These are phyloP conservation scores for Suillus subaureus DNA, from an alignment of 768 basidiomycete species.

Conservation along the genomic window DNA sequence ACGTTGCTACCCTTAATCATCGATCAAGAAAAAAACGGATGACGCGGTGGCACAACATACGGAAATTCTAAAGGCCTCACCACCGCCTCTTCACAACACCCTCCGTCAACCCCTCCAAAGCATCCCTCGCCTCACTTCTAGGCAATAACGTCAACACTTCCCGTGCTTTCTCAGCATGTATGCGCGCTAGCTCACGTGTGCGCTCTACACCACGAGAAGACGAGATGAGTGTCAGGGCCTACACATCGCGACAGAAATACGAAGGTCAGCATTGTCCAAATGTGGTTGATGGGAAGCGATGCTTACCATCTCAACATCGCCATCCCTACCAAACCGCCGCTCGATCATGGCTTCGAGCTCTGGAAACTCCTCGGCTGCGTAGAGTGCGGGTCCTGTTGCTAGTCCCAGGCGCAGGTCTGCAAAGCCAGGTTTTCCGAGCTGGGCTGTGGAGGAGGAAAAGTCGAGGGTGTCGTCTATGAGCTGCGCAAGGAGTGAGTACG, in stretches of 20 bases:
- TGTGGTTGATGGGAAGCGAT: background rate
- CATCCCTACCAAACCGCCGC: conserved; percentile 73
- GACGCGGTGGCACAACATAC: background rate
- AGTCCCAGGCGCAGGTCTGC: conserved; percentile 83
- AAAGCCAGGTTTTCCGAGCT: conserved; percentile 85
- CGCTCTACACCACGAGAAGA: conserved; percentile 74
- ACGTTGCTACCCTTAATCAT: background rate
- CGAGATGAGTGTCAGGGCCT: conserved; percentile 72
- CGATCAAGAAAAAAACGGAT: background rate
- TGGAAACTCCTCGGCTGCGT: conserved; percentile 84
- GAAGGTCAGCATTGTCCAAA: background rate
- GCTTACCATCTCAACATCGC: conserved; percentile 80
- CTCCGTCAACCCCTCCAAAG: conserved; percentile 73
- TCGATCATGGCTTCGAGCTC: conserved; percentile 76
- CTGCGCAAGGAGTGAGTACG: conserved; percentile 40
- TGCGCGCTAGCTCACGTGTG: conserved; percentile 73
- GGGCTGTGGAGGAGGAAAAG: conserved; percentile 72
- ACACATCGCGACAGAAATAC: background rate
- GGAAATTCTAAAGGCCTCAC: conserved; percentile 25
- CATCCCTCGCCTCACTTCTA: conserved; percentile 76
- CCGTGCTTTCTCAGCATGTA: conserved; percentile 77
- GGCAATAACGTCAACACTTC: conserved; percentile 72
- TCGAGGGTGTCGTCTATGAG: conserved; percentile 96
- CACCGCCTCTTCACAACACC: conserved; percentile 64
- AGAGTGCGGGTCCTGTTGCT: conserved; percentile 85